These are phyloP conservation scores for Tulasnella sp. DNA, from an alignment of 768 basidiomycete species.

Conservation along the genomic window DNA sequence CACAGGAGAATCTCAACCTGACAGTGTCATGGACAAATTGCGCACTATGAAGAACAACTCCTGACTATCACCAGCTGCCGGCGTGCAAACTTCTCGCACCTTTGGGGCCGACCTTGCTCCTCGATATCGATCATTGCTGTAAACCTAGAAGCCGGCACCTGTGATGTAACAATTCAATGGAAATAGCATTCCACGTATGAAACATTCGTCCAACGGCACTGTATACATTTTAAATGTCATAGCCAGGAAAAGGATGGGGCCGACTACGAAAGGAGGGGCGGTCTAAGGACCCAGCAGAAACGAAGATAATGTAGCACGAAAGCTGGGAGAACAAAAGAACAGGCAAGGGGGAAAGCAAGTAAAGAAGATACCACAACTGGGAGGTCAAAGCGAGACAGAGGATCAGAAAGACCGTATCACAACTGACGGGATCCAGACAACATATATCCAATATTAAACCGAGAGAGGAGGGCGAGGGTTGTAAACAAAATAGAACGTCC, in stretches of 20 bases:
- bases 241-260: neutral
- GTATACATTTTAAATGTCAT: neutral
- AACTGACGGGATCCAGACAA: neutral
- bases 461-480: neutral
- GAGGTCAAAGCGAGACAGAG: neutral
- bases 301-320: neutral
- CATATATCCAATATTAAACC: neutral
- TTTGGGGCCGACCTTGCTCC: neutral
- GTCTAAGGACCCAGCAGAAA: neutral
- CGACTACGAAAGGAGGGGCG: neutral
- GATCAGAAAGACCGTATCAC: neutral
- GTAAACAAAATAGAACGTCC: neutral
- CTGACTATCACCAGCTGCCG: conserved; percentile 18
- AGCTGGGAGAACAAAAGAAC: neutral
- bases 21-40: conserved; percentile 66
- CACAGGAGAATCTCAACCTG: conserved; percentile 49
- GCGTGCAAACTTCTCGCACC: neutral
- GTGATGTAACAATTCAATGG: neutral
- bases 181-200: neutral
- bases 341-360: neutral
- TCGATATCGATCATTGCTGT: neutral
- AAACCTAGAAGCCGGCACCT: neutral
- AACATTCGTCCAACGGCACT: neutral
- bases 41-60: conserved; percentile 83
- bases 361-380: neutral